Conservation (phyloP, 106 monocot genomes). For the Apostasia ramifera region DNA sequence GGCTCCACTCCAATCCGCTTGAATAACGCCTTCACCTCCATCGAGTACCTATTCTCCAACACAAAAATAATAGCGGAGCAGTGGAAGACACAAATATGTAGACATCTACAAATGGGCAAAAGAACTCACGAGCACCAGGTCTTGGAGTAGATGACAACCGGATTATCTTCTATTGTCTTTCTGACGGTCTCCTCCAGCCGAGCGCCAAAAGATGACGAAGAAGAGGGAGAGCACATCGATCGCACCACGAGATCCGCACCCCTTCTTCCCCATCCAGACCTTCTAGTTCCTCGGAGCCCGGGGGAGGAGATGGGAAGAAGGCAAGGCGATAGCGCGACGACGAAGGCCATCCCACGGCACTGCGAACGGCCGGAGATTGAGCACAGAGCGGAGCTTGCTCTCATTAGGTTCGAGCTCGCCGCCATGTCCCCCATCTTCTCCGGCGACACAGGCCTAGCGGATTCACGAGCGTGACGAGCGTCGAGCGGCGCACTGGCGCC, state of each 20-base stretch:
- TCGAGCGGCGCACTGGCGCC: too few species aligned
- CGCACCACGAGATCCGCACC: slow-evolving; percentile 10
- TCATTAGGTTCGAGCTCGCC: slow-evolving; percentile 3
- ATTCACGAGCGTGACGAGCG: too few species aligned
- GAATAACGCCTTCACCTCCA: slow-evolving; percentile 88
- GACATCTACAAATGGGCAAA: background rate
- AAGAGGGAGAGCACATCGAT: slow-evolving; percentile 36
- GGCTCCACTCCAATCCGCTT: slow-evolving; percentile 83
- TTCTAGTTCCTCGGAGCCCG: background rate
- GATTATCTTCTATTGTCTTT: slow-evolving; percentile 68
- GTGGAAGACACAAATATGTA: background rate
- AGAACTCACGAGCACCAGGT: slow-evolving; percentile 95
- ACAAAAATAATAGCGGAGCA: background rate
- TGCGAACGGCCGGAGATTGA: background rate
- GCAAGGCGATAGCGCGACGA: background rate
- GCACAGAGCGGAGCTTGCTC: background rate
- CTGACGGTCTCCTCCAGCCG: slow-evolving; percentile 76
- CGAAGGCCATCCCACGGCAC: background rate
- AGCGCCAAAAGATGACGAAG: slow-evolving; percentile 61
- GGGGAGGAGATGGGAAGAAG: background rate
- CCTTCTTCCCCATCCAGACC: background rate
- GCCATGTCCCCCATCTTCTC: background rate
- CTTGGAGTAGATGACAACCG: slow-evolving; percentile 95
- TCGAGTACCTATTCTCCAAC: slow-evolving; percentile 52
- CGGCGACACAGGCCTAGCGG: background rate